phyloP scores from a whole-genome alignment of 75 land plant genomes.

The Selaginella tamariscina region DNA sequence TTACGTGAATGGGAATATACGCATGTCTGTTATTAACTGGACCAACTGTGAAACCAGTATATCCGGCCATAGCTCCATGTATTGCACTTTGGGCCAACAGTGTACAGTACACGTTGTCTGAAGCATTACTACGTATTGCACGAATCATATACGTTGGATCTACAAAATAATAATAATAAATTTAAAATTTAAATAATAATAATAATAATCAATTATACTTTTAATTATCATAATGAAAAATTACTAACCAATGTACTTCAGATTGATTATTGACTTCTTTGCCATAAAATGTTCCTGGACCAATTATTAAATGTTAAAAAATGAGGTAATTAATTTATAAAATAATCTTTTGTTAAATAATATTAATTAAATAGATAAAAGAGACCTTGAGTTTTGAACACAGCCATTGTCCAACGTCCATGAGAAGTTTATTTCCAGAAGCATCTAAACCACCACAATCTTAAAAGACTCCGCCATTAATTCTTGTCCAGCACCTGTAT shows the following conservation, averaged over 20 bases:
- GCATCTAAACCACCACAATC: neutral
- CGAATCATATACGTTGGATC: constrained; percentile 42
- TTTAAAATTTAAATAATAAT: neutral
- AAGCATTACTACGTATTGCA: constrained; percentile 38
- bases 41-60: constrained; percentile 43
- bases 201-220: neutral
- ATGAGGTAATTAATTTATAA: neutral
- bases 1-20: constrained; percentile 43
- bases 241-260: constrained; percentile 45
- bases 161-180: constrained; percentile 20
- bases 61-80: constrained; percentile 55
- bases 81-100: constrained; percentile 45
- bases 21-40: constrained; percentile 39
- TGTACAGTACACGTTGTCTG: constrained; percentile 46
- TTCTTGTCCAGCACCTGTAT: constrained; percentile 6
- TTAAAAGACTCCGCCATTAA: constrained; percentile 4
- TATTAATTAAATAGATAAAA: too few relatives aligned
- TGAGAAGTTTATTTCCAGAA: neutral
- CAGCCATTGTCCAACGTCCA: neutral
- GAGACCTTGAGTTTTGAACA: constrained; percentile 1
- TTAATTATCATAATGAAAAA: too few relatives aligned
- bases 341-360: neutral
- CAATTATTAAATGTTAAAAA: neutral
- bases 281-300: constrained; percentile 40
- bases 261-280: constrained; percentile 28